Evolutionary conservation across 2,329 filamentous ascomycete genomes (phyloP), one percentile per base, ranked within the genome.

Genomic region (Calonectria ilicicola): DNA sequence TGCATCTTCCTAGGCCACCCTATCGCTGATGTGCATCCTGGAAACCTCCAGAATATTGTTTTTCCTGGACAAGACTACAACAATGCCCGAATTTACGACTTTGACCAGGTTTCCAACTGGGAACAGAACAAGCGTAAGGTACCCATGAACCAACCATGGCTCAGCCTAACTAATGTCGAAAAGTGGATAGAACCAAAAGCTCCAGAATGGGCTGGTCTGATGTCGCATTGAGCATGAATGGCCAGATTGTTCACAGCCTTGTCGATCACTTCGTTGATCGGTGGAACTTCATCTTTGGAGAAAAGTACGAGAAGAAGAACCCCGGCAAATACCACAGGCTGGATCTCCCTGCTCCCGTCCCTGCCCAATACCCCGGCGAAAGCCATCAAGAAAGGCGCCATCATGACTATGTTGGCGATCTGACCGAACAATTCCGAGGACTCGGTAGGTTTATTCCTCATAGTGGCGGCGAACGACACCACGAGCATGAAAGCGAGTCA

Each of bases 161-260:
- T 17, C 12, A 8, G 15, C 3, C 7, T 23, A 23, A 5, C 14
- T 70, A 10, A 56, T 44, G 8, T 8, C 1, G 23, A 10, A 3
- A 10, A 90, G 88, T 98, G 23, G 93, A 97, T 79, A 91, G 96
- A 63, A 93, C 92, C 14, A 91, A 92, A 80, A 94, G 89, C 83
- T 95, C 94, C 2, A 91, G 96, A 72, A 98, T 98, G 95, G 95
- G 95, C 23, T 98, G 96, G 96, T 95, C 94, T 17, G 96, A 98
- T 83, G 90, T 98, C 71, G 92, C 93, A 14, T 87, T 98, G 69
- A 95, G 92, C 77, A 83, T 98, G 70, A 89, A 89, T 17, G 95
- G 95, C 0, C 92, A 92, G 0, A 93, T 95, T 12, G 92, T 96
- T 0, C 87, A 93, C 74, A 95, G 94, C 82, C 87, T 98, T 38